Base-by-base conservation (phyloP, 2,329 filamentous ascomycete genomes). In the Raffaelea arxii region DNA sequence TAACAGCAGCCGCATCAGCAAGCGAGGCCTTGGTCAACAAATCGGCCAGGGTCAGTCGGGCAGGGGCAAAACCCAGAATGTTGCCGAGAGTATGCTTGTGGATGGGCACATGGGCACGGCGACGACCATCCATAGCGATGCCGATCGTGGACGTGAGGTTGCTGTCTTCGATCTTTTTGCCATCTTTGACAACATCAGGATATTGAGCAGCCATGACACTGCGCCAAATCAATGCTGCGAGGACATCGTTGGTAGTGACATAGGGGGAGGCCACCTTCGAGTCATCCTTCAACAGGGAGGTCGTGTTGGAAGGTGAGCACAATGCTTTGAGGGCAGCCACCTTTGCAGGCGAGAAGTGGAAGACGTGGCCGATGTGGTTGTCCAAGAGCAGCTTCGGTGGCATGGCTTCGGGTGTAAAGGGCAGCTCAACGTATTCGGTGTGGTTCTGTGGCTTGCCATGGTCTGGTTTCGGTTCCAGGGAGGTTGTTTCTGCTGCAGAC, bases 31-130 rank as follows among this genome's bases (percentile, higher is more conserved):
- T 16, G 9, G n/a, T 21, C 5, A 36, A 5, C 32, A 46, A 14
- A 1, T 24, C 19, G 5, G 25, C 1, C 14, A 46, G 25, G n/a
- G 38, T 19, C 7, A 46, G 25, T 3, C 23, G 18, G 7, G 23
- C 43, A 9, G 43, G 24, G 2, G 43, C 43, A 6, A 40, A 46
- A 25, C 43, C 43, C 18, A 46, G 24, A 18, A 46, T 40, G 43
- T 45, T 45, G 36, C 43, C 43, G 9, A 45, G 25, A 7, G 43
- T 45, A 21, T 45, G 36, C 14, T 32, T 45, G 19, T 45, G 43
- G 3, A 45, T n/a, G 5, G 36, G 16, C 11, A 45, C 43, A 19
- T 37, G 23, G 3, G 43, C 36, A 4, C 43, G 25, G n/a, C 43
- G 43, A 6, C 36, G 43, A 4, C 19, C 43, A 22, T 46, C 36